Base-by-base conservation (phyloP, 83 land plant genomes). In the Picea engelmannii region DNA sequence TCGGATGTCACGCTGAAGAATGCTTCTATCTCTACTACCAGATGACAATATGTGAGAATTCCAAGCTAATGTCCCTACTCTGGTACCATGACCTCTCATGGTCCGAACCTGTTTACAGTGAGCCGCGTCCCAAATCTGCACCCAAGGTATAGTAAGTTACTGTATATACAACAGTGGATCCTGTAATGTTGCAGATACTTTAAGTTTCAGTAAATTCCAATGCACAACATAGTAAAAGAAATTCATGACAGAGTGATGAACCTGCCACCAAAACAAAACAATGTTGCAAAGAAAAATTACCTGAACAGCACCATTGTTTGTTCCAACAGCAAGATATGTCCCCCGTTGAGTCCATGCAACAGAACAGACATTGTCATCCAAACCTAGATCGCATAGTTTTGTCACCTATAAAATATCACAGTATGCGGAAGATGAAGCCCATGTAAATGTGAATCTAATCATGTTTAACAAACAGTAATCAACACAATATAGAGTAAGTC, bases 21-120 rank as follows among this genome's bases (percentile, higher is more conserved):
- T 98, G 84, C 86, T 93, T 2, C 95, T 82, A 83, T 98, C 99
- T 78, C 99, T 94, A 80, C 99, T 98, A 75, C 99, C 99, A 58
- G 99, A 98, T 27, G 99, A 86, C 69, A 98, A 81, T n/a, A 93
- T 87, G 81, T 95, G 89, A 1, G 99, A 96, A 82, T 88, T 91
- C 99, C 99, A 98, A 61, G 99, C 98, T 78, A 98, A 78, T 7
- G 95, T 95, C 1, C 99, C 99, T 52, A 96, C 92, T 82, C 99
- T 89, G 55, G 96, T 95, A 65, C 91, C 92, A 90, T 96, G 99
- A 0, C 99, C 99, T 10, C 86, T 89, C 96, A 98, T 89, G 23
- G 88, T 94, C 79, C 99, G 74, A 31, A 98, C 89, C 80, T 83
- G 93, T 78, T 92, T 98, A 87, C 99, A 94, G 16, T 91, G 92